Base-by-base conservation (phyloP, 805 yeast species). In the Sungouiozyma ichnusensis region DNA sequence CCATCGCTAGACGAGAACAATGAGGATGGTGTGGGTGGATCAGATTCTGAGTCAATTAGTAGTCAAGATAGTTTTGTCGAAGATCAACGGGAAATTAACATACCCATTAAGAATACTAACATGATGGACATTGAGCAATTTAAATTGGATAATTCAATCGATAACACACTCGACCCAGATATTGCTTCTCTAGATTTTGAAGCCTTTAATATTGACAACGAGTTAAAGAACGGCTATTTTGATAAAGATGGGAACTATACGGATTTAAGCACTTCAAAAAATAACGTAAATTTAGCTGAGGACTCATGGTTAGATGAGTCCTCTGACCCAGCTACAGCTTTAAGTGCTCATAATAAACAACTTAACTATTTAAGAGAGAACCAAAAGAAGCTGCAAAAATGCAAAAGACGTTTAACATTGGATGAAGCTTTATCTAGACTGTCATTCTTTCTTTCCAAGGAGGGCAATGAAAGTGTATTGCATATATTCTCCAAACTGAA, bases 171-270 rank as follows among this genome's bases (percentile, higher is more conserved):
- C 16, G 18, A 31, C 4, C 19, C 32, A 3, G 9, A 15, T n/a
- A 7, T 19, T 17, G 4, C 3, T 6, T 29, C 32, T 6, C 16
- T 16, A 27, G 8, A 20, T 15, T 6, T 33, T 13, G 83, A 77
- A 47, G 70, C 77, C 0, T 77, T 77, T 52, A 66, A 71, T 53
- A 50, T 77, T 33, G 56, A 66, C 8, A 65, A 71, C 27, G 83
- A 77, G 51, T 54, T 62, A n/a, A 63, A 65, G 37, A 66, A 65
- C 35, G 82, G 81, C 0, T 55, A 48, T 3, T 72, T 74, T 47
- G 79, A 76, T 48, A 62, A 62, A 27, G 68, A 66, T 43, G 79
- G 81, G 3, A 73, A 73, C 48, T 75, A 64, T 47, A 55, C 67
- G n/a, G 58, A 64, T 37, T 51, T 55, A 5, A 53, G 60, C 2